A percentile compares a stretch with the other conserved stretches of the same genome.
phyloP scores from a whole-genome alignment of 352 stramenopile genomes.

The Phytophthora constricta region DNA sequence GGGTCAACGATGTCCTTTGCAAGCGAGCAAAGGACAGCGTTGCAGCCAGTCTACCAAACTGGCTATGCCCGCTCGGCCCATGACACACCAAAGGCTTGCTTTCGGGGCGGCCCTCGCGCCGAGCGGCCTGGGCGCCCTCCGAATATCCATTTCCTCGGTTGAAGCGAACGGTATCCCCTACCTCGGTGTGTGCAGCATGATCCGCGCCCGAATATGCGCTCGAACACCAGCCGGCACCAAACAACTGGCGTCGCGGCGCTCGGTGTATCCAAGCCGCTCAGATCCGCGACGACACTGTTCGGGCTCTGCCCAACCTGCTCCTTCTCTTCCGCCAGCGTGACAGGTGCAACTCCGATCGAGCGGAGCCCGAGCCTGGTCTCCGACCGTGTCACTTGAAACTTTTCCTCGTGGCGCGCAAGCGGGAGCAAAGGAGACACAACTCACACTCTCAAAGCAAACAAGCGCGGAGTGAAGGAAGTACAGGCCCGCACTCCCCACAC shows the following conservation, averaged over 20 bases:
- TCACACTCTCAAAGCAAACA: background rate
- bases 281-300: constrained; percentile 29
- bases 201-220: constrained; percentile 8
- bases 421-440: background rate
- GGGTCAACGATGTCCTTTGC: background rate
- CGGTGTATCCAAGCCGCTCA: constrained; percentile 46
- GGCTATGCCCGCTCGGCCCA: too few relatives aligned
- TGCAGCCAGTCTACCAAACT: too few relatives aligned
- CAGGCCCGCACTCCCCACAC: too few relatives aligned
- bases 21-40: background rate
- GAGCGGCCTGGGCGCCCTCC: background rate
- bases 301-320: constrained; percentile 28
- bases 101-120: background rate
- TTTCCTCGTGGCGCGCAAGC: constrained; percentile 34
- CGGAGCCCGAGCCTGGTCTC: background rate
- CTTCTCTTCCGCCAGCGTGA: constrained; percentile 28
- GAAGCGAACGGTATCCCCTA: constrained; percentile 17
- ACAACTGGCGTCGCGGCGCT: constrained; percentile 22
- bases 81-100: too few relatives aligned
- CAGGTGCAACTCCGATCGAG: constrained; percentile 20
- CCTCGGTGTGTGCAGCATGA: constrained; percentile 12
- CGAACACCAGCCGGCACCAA: constrained; percentile 18
- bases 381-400: constrained; percentile 33
- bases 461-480: constrained; percentile 9
- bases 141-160: background rate